A percentile compares a stretch with the other conserved stretches of the same genome.
Conservation (phyloP, 345 rosid species). For the Rhizophora apiculata region DNA sequence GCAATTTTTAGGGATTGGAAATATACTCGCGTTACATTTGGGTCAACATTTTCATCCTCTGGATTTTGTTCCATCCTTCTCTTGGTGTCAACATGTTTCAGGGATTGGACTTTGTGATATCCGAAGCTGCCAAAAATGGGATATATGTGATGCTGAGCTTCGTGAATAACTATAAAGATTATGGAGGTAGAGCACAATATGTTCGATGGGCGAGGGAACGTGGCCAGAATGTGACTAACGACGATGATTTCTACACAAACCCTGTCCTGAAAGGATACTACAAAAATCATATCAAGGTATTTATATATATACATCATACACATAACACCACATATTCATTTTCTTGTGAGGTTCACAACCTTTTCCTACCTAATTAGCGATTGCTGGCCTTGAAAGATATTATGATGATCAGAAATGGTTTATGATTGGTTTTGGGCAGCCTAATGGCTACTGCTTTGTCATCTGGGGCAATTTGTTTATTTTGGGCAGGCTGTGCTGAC, state of each 20-base stretch:
- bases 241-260: constrained; percentile 67
- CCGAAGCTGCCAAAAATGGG: constrained; percentile 54
- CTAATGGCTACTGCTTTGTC: not conserved
- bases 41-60: no score
- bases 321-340: not conserved
- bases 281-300: constrained; percentile 66
- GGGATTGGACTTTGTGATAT: constrained; percentile 75
- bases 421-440: not conserved
- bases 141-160: constrained; percentile 57
- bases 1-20: no score
- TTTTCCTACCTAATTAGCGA: not conserved
- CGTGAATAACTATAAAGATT: constrained; percentile 61
- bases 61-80: no score
- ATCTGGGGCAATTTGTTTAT: no score
- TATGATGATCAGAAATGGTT: not conserved
- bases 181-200: constrained; percentile 57
- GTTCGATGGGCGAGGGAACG: constrained; percentile 61
- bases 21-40: no score
- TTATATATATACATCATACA: not conserved
- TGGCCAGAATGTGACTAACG: constrained; percentile 30
- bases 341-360: no score
- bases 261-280: constrained; percentile 47
- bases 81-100: constrained; percentile 6
- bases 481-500: constrained; percentile 57
- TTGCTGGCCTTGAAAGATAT: no score